phyloP scores from a whole-genome alignment of 2,329 filamentous ascomycete genomes.

The Penicillium occitanis region DNA sequence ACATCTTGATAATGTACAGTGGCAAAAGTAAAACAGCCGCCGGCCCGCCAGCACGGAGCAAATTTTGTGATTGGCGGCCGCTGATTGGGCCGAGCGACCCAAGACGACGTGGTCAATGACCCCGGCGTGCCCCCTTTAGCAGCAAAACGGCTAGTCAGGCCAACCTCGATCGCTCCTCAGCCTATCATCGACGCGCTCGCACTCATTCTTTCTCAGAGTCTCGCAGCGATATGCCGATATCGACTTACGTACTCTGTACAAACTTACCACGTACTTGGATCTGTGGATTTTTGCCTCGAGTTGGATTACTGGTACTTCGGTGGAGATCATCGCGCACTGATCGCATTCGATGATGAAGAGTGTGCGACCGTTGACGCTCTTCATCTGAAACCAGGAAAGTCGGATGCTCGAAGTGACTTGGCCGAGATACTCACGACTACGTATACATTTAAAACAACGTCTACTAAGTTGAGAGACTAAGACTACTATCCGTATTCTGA shows the following conservation, averaged over 20 bases:
- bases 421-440: not conserved
- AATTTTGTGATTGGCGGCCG: conserved; percentile 3
- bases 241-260: not conserved
- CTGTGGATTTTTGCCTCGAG: not conserved
- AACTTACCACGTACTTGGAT: not conserved
- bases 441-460: not conserved
- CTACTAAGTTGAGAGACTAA: not conserved
- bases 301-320: not conserved
- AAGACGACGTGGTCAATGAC: conserved; percentile 8
- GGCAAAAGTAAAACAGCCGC: conserved; percentile 13
- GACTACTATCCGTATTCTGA: not conserved
- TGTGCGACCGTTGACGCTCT: not conserved
- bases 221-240: not conserved
- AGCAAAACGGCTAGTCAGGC: not conserved
- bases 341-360: not conserved
- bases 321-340: conserved; percentile 3
- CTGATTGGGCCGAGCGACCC: conserved; percentile 1
- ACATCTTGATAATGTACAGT: not conserved
- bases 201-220: not conserved
- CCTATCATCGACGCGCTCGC: conserved; percentile 1
- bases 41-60: conserved; percentile 14
- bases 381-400: not conserved
- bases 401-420: not conserved
- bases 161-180: conserved; percentile 5
- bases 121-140: conserved; percentile 2